phyloP scores from a whole-genome alignment of 2,329 filamentous ascomycete species.

The Purpureocillium lavendulum region DNA sequence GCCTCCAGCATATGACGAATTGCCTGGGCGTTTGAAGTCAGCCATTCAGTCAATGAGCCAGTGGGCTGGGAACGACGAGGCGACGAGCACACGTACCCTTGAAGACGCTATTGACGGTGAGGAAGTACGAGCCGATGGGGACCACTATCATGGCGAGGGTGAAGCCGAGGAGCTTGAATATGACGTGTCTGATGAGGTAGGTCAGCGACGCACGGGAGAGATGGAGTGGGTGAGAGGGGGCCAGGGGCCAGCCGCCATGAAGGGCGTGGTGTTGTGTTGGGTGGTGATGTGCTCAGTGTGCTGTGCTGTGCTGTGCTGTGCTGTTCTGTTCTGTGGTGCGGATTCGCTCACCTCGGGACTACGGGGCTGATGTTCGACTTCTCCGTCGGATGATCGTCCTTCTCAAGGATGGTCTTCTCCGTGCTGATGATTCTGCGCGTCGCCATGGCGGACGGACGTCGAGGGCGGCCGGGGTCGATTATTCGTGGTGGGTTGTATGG shows the following conservation, averaged over 20 bases:
- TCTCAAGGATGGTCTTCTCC: constrained; percentile 59
- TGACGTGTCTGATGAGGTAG: constrained; percentile 55
- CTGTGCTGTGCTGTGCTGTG: too few relatives aligned
- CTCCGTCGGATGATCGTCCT: constrained; percentile 42
- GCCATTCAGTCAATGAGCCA: constrained; percentile 1
- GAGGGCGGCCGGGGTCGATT: constrained; percentile 2
- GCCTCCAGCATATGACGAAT: constrained; percentile 79
- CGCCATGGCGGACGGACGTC: constrained; percentile 45
- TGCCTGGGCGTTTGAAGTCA: constrained; percentile 48
- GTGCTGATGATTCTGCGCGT: constrained; percentile 56
- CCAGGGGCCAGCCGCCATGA: too few relatives aligned
- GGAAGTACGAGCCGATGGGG: constrained; percentile 84
- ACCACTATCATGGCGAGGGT: constrained; percentile 83
- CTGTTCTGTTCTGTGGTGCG: too few relatives aligned
- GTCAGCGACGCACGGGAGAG: background rate
- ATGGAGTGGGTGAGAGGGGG: constrained; percentile 1
- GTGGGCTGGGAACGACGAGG: background rate
- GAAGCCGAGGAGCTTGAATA: constrained; percentile 83
- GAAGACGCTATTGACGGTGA: constrained; percentile 70
- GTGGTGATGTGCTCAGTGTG: too few relatives aligned
- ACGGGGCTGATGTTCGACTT: constrained; percentile 73
- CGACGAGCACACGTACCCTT: constrained; percentile 50
- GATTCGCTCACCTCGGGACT: constrained; percentile 62
- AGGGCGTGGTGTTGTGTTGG: too few relatives aligned
- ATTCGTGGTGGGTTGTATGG: too few relatives aligned